Base-by-base conservation (phyloP, 495 filamentous ascomycete genomes). In the Tetracladium setigerum region DNA sequence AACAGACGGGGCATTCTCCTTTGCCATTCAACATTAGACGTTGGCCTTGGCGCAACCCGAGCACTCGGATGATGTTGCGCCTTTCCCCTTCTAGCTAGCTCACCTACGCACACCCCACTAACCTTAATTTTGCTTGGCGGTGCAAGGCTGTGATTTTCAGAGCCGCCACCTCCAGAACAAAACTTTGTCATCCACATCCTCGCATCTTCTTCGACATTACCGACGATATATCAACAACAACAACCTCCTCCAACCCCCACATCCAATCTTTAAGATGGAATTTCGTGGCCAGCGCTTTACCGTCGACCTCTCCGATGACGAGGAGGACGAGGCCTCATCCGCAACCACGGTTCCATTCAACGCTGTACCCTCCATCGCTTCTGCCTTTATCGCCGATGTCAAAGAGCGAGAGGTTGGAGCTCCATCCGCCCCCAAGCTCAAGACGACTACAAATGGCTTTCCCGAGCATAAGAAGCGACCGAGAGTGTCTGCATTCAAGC, bases 391-490 rank as follows among this genome's bases (percentile, higher is more conserved):
- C 37, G 70, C 73, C 18, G 90, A 96, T 50, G 82, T 98, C 64
- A 66, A 78, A 53, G 92, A 97, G 67, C 80, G 86, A 32, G 65
- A 81, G 11, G 60, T 73, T 24, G 57, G 67, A 18, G 63, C 78
- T n/a, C 86, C 88, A 5, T 70, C 72, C 39, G 80, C 83, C 10
- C 83, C 84, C 4, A 76, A 69, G 43, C 63, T 76, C 14, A 76
- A 77, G 33, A 62, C 57, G 16, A 73, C 77, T 17, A 58, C 74
- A 5, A 81, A 73, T n/a, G 92, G 91, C 1, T 97, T 96, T 52
- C 92, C 92, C 19, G 78, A 77, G 36, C 90, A 86, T 67, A 90
- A 84, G 58, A 90, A 84, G 57, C 82, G 91, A 34, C 67, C 65
- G n/a, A 70, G 74, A 34, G 57, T 69, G 0, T 94, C 88, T 5